A percentile compares a stretch with the other conserved stretches of the same genome.
phyloP scores from a whole-genome alignment of 1,139 yeast species.

The Yamadazyma diddensiae region DNA sequence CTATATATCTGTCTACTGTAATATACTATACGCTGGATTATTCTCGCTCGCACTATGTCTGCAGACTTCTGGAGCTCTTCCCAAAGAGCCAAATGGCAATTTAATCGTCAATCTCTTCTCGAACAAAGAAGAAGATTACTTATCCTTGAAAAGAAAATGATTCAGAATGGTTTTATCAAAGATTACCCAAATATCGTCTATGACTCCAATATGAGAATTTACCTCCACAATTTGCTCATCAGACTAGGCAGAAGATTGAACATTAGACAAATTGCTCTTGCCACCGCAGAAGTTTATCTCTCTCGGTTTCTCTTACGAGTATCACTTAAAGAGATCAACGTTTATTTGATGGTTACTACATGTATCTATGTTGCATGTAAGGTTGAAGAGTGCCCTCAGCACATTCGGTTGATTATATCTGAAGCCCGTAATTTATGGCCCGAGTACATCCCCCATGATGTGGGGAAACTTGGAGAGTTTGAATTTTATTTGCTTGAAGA shows the following conservation, averaged over 20 bases:
- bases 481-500: constrained; percentile 93
- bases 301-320: constrained; percentile 72
- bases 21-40: no score
- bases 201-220: constrained; percentile 65
- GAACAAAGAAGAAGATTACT: constrained; percentile 40
- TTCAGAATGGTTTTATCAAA: constrained; percentile 45
- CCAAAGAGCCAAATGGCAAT: constrained; percentile 44
- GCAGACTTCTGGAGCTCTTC: constrained; percentile 50
- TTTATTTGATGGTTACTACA: constrained; percentile 77
- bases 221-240: constrained; percentile 64
- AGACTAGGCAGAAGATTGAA: constrained; percentile 76
- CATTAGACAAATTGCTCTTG: constrained; percentile 77
- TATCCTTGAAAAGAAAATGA: constrained; percentile 43
- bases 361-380: constrained; percentile 89
- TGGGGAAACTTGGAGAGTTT: constrained; percentile 91
- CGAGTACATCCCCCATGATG: constrained; percentile 87
- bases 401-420: constrained; percentile 73
- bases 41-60: constrained; percentile 37
- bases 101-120: constrained; percentile 36
- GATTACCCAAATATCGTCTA: constrained; percentile 46
- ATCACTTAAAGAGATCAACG: constrained; percentile 75
- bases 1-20: no score
- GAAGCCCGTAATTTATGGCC: constrained; percentile 96
- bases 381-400: constrained; percentile 94
- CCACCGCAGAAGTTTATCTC: constrained; percentile 85